These are phyloP conservation scores for Arachnomyces sp. DNA, from an alignment of 2,329 filamentous ascomycete genomes.

Conservation along the genomic window DNA sequence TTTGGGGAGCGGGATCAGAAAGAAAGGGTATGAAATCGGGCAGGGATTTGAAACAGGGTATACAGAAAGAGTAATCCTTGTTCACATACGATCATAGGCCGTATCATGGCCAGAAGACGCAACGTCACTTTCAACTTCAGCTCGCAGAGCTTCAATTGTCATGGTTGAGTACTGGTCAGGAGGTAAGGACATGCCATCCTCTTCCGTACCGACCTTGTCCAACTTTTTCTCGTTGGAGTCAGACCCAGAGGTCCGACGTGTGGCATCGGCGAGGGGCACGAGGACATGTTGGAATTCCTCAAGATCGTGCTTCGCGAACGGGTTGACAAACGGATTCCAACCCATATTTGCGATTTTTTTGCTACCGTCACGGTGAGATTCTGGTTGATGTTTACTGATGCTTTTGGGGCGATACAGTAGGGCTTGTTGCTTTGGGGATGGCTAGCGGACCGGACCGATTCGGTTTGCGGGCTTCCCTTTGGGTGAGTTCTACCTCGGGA, in stretches of 20 bases:
- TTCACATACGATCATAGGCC: conserved; percentile 65
- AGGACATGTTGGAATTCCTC: conserved; percentile 40
- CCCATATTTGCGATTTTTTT: too few species aligned
- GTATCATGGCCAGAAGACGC: conserved; percentile 53
- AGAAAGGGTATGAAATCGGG: neutral
- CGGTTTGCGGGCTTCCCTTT: too few species aligned
- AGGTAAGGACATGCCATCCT: conserved; percentile 20
- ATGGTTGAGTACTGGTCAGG: conserved; percentile 42
- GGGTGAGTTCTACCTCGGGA: too few species aligned
- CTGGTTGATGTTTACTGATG: too few species aligned
- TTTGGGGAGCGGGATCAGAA: neutral
- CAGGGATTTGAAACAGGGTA: conserved; percentile 3
- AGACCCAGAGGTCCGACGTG: conserved; percentile 20
- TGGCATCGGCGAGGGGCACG: conserved; percentile 37
- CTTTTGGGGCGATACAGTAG: too few species aligned
- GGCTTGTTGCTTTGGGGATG: too few species aligned
- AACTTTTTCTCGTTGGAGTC: conserved; percentile 29
- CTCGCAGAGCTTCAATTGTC: conserved; percentile 62
- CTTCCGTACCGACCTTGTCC: conserved; percentile 30
- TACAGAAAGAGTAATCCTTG: neutral
- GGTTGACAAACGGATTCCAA: conserved; percentile 26
- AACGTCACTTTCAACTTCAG: conserved; percentile 57
- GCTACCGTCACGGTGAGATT: neutral
- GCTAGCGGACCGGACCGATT: too few species aligned
- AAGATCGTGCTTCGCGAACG: conserved; percentile 40